Percentiles rank a stretch among this genome's conserved stretches.
These are phyloP conservation scores for Ambrosiella beaveri DNA, from an alignment of 2,329 filamentous ascomycete genomes.

Conservation along the genomic window DNA sequence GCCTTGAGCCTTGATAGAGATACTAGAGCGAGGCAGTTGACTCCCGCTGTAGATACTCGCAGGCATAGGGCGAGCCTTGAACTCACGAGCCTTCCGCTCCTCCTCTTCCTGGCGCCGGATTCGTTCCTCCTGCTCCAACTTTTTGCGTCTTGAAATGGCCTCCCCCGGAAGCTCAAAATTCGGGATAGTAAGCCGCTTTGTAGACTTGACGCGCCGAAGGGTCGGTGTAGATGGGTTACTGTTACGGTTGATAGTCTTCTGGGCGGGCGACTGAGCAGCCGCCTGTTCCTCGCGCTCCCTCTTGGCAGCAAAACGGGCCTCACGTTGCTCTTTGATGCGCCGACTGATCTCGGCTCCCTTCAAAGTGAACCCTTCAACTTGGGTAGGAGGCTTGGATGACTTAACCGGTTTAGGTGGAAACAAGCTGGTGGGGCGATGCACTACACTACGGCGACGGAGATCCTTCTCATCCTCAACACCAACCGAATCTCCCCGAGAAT, in stretches of 20 bases:
- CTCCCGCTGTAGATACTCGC: conserved; percentile 24
- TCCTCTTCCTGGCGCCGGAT: conserved; percentile 42
- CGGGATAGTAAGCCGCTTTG: conserved; percentile 34
- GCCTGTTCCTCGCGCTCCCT: conserved; percentile 14
- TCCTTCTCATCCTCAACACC: conserved; percentile 16
- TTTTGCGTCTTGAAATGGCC: conserved; percentile 37
- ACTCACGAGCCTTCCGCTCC: conserved; percentile 41
- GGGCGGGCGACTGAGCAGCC: conserved; percentile 21
- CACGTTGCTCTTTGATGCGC: conserved; percentile 39
- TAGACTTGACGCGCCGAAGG: conserved; percentile 29
- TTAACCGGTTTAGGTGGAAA: conserved; percentile 31
- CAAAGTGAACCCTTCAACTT: conserved; percentile 39
- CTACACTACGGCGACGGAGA: conserved; percentile 15
- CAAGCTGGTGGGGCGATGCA: conserved; percentile 24
- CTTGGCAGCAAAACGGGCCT: conserved; percentile 28
- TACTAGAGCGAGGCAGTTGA: conserved; percentile 28
- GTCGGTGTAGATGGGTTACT: conserved; percentile 1
- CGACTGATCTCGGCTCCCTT: conserved; percentile 44
- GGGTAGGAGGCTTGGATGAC: conserved; percentile 36
- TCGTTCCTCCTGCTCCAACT: conserved; percentile 37
- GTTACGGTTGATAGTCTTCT: conserved; percentile 19
- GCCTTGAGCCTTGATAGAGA: conserved; percentile 39
- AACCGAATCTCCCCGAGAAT: conserved; percentile 15
- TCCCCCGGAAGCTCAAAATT: conserved; percentile 48
- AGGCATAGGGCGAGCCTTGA: conserved; percentile 43